Conservation (phyloP, 2,329 filamentous ascomycete genomes). For the Claviceps humidiphila region DNA sequence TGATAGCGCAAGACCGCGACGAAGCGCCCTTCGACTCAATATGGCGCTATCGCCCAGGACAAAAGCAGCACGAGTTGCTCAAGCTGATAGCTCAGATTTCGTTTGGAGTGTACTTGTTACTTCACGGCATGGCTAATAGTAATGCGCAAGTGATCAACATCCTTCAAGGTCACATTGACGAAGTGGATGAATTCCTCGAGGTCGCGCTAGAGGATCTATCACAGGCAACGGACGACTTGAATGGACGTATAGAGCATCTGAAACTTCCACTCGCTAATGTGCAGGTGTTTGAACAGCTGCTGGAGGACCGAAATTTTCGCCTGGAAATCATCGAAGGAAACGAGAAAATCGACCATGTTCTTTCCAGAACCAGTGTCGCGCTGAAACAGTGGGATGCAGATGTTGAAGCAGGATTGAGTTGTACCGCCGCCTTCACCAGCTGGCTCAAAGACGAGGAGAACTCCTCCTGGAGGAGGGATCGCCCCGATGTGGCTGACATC, state of each 20-base stretch:
- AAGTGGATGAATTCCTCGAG: slow-evolving; percentile 84
- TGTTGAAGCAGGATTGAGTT: slow-evolving; percentile 62
- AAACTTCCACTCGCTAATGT: slow-evolving; percentile 75
- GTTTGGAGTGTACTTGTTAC: slow-evolving; percentile 80
- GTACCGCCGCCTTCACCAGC: slow-evolving; percentile 60
- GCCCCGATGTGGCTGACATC: slow-evolving; percentile 54
- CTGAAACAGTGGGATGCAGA: slow-evolving; percentile 71
- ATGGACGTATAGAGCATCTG: slow-evolving; percentile 65
- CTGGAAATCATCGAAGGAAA: slow-evolving; percentile 75
- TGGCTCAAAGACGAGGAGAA: slow-evolving; percentile 59
- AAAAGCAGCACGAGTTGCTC: slow-evolving; percentile 74
- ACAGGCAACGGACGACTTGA: slow-evolving; percentile 64
- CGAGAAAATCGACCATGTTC: slow-evolving; percentile 79
- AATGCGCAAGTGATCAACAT: slow-evolving; percentile 80
- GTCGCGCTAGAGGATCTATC: slow-evolving; percentile 75
- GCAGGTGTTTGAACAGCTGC: slow-evolving; percentile 71
- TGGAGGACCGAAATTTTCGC: slow-evolving; percentile 73
- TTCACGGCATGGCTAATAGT: slow-evolving; percentile 77
- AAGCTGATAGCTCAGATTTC: slow-evolving; percentile 88
- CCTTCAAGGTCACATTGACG: slow-evolving; percentile 81
- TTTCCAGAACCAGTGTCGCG: slow-evolving; percentile 61
- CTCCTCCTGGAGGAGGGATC: slow-evolving; percentile 45
- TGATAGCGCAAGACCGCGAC: slow-evolving; percentile 55
- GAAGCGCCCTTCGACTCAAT: slow-evolving; percentile 58
- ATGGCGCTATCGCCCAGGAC: slow-evolving; percentile 65